A percentile compares a stretch with the other conserved stretches of the same genome.
Evolutionary conservation across 768 basidiomycete species (phyloP).

Genomic region (Boletus speciosus): DNA sequence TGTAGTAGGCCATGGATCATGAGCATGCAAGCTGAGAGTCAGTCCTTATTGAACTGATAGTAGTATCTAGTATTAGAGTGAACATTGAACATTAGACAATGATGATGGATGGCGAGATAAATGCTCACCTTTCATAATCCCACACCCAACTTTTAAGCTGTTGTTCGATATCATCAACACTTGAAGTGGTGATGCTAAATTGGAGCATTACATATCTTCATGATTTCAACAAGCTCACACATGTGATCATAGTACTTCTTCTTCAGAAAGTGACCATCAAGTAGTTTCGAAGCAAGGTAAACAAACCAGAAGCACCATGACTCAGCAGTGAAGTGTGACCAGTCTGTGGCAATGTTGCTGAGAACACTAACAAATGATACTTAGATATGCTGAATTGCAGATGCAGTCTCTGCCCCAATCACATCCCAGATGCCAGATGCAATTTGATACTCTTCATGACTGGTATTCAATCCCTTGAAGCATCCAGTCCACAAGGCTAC

Average conservation of each 20-base stretch:
- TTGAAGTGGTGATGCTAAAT: neutral
- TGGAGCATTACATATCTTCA: conserved; percentile 1
- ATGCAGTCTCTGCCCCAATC: conserved; percentile 19
- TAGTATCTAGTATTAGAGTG: neutral
- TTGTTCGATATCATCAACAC: neutral
- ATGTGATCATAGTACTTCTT: conserved; percentile 16
- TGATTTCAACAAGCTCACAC: neutral
- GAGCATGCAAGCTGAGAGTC: conserved; percentile 9
- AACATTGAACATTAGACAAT: no score
- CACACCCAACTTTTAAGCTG: conserved; percentile 2
- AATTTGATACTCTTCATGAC: no score
- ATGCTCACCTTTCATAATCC: conserved; percentile 5
- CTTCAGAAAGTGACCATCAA: conserved; percentile 3
- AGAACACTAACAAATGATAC: conserved; percentile 29
- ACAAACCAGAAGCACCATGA: conserved; percentile 23
- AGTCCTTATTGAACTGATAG: neutral
- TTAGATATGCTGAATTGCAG: conserved; percentile 22
- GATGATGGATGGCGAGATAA: no score
- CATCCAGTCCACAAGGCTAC: no score
- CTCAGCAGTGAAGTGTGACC: conserved; percentile 14
- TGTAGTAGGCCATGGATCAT: conserved; percentile 15
- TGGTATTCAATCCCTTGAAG: no score
- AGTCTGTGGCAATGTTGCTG: conserved; percentile 33
- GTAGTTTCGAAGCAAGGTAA: conserved; percentile 15
- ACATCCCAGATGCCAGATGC: no score